A percentile compares a stretch with the other conserved stretches of the same genome.
Evolutionary conservation across 1,284 basidiomycete species (phyloP).

Genomic region (Malassezia arunalokei): DNA sequence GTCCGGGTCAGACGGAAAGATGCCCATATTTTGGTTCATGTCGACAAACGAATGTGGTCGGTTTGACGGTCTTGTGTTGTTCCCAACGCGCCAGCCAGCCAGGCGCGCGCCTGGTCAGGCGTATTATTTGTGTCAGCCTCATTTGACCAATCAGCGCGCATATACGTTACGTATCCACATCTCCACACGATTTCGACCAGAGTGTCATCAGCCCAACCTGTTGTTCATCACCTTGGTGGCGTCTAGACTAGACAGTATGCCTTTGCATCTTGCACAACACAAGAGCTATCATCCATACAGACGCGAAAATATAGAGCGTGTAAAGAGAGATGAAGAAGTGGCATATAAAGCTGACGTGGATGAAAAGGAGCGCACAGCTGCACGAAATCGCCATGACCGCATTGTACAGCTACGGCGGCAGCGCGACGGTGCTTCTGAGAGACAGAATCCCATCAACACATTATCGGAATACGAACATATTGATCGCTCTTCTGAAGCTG

Average conservation of each 20-base stretch:
- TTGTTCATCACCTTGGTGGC: no score
- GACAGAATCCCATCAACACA: conserved; percentile 19
- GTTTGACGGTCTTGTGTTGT: no score
- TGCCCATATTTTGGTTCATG: not conserved
- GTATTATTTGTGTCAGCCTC: conserved; percentile 10
- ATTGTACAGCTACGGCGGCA: conserved; percentile 1
- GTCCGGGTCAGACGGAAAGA: conserved; percentile 56
- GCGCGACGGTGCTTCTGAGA: not conserved
- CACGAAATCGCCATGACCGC: conserved; percentile 3
- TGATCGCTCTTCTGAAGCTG: not conserved
- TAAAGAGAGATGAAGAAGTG: conserved; percentile 61
- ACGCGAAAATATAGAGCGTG: conserved; percentile 67
- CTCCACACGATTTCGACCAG: not conserved
- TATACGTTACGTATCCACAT: not conserved
- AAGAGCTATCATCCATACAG: conserved; percentile 71
- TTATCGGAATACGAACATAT: conserved; percentile 25
- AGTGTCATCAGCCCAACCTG: no score
- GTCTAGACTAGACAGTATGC: conserved; percentile 14
- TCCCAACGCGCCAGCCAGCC: not conserved
- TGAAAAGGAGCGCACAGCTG: conserved; percentile 58
- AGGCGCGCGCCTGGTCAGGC: not conserved
- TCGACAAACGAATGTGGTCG: not conserved
- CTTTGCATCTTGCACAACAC: conserved; percentile 55
- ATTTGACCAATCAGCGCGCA: conserved; percentile 6
- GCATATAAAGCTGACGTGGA: conserved; percentile 53